Evolutionary conservation across 2,329 filamentous ascomycete species (phyloP).

Genomic region (Allantophomopsis lycopodina): DNA sequence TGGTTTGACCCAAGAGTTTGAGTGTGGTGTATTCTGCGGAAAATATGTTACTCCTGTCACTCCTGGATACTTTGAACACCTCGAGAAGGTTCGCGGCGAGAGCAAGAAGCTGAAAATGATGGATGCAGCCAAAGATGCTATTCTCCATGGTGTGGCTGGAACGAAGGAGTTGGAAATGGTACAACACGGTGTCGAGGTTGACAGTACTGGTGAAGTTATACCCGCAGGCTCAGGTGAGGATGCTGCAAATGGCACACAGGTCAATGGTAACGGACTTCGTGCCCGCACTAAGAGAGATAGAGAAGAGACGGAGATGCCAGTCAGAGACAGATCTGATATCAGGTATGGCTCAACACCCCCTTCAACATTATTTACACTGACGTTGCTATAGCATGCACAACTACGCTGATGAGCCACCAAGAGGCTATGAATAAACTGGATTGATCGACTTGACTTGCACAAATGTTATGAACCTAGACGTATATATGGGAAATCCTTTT

Average conservation of each 20-base stretch:
- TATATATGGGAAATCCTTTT: not conserved
- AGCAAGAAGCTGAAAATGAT: conserved; percentile 53
- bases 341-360: conserved; percentile 9
- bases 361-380: conserved; percentile 6
- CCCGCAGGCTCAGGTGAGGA: conserved; percentile 17
- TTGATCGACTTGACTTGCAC: not conserved
- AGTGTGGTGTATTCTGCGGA: conserved; percentile 86
- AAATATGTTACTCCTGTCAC: conserved; percentile 73
- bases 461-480: not conserved
- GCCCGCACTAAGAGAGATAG: conserved; percentile 14
- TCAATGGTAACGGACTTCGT: conserved; percentile 10
- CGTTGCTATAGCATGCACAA: conserved; percentile 10
- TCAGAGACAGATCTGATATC: conserved; percentile 20
- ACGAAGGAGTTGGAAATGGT: conserved; percentile 47
- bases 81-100: conserved; percentile 59
- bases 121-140: conserved; percentile 48
- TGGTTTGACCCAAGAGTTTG: conserved; percentile 52
- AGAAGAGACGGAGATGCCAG: conserved; percentile 12
- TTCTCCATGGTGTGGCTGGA: conserved; percentile 47
- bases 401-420: conserved; percentile 13
- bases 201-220: conserved; percentile 39
- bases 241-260: conserved; percentile 3
- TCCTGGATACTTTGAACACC: conserved; percentile 68
- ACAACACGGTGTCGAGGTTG: conserved; percentile 44
- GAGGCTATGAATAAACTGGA: conserved; percentile 11